Evolutionary conservation across 306 rosid species (phyloP).

Genomic region (Cicer arietinum): DNA sequence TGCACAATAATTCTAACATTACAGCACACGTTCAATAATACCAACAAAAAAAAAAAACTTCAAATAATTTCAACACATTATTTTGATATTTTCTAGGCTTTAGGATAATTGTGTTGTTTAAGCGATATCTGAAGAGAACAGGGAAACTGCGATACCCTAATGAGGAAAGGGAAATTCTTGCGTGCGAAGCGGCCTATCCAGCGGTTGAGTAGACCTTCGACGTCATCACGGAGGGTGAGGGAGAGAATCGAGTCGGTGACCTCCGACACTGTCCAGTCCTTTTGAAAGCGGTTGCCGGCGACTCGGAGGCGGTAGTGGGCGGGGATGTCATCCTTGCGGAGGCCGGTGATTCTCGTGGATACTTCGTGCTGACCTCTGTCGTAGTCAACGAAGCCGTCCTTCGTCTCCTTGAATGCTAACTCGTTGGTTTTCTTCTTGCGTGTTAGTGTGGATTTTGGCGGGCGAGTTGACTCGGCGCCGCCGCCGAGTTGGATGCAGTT

Average conservation of each 20-base stretch:
- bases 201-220: slow-evolving; percentile 75
- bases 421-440: slow-evolving; percentile 52
- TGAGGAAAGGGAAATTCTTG: slow-evolving; percentile 84
- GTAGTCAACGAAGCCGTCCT: slow-evolving; percentile 84
- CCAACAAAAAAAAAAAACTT: neutral
- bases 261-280: slow-evolving; percentile 86
- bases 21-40: neutral
- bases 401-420: slow-evolving; percentile 64
- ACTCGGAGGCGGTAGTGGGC: slow-evolving; percentile 66
- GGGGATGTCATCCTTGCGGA: slow-evolving; percentile 70
- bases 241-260: slow-evolving; percentile 59
- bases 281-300: slow-evolving; percentile 74
- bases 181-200: slow-evolving; percentile 92
- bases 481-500: slow-evolving; percentile 40
- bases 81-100: neutral
- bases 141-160: slow-evolving; percentile 51
- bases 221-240: slow-evolving; percentile 57
- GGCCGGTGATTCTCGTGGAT: slow-evolving; percentile 58
- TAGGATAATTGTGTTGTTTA: neutral
- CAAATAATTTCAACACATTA: neutral
- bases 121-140: neutral
- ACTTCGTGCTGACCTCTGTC: slow-evolving; percentile 69
- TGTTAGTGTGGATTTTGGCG: slow-evolving; percentile 7
- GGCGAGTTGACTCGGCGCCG: slow-evolving; percentile 39
- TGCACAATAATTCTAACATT: neutral